Evolutionary conservation across 1,284 basidiomycete genomes (phyloP), one percentile per base, ranked within the genome.

Genomic region (Agroathelia rolfsii): DNA sequence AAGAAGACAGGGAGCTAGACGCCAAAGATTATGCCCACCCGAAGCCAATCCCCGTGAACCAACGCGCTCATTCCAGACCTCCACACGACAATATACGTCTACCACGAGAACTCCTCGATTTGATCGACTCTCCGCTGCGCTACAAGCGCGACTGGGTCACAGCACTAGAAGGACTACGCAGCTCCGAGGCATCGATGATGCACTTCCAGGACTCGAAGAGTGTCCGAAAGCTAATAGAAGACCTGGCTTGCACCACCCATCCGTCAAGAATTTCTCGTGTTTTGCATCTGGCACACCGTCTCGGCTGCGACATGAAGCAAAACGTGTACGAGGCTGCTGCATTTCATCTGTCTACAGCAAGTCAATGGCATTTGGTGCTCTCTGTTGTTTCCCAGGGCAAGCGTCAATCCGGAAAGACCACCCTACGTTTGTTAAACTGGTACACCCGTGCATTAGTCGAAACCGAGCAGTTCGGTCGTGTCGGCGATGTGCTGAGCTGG

Each of bases 351-450:
- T 64, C 72, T 17, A 45, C 50, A 4, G 45, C 45, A 28, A 52
- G 56, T 16, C 48, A 61, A 20, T 84, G 80, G 81, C 40, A 50
- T 24, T 47, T 56, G 7, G 55, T 84, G 3, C 56, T 68, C 15
- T 42, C 50, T 15, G 46, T 72, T 11, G 64, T 71, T 25, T 46
- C 51, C 17, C 52, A 71, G 11, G 74, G 65, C 31, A 60, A 56
- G 37, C 46, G 53, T 23, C 64, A 70, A 12, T 58, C 62, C 7
- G 64, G 66, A 30, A 59, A 55, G 35, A 59, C 65, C 2, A 74
- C 70, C 3, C 44, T 55, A 19, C 65, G 70, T 15, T 56, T 85
- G 13, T 59, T 85, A 43, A 75, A 85, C 50, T 84, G 78, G 80
- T 67, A 66, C 30, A 57, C 66, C 12, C 69, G 69, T 23, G 75